Conservation (phyloP, 2,329 filamentous ascomycete species). For the Cadophora sp. region DNA sequence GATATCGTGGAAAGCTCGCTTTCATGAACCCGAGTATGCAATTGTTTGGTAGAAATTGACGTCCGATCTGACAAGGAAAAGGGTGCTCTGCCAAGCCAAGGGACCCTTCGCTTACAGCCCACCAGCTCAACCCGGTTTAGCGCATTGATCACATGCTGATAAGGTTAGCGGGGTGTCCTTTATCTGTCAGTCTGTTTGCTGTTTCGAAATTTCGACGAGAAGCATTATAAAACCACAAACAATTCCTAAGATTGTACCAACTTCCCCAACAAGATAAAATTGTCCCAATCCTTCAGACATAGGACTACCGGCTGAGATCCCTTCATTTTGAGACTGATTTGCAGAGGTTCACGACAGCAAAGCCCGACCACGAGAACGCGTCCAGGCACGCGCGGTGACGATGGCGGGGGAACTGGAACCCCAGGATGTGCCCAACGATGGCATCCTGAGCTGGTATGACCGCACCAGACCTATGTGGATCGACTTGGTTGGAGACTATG, state of each 20-base stretch:
- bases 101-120: slow-evolving; percentile 1
- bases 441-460: slow-evolving; percentile 48
- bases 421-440: slow-evolving; percentile 19
- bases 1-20: no score
- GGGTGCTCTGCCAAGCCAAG: neutral
- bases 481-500: slow-evolving; percentile 78
- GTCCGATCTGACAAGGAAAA: neutral
- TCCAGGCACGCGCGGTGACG: slow-evolving; percentile 14
- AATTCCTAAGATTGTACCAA: slow-evolving; percentile 25
- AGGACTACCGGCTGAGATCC: slow-evolving; percentile 11
- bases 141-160: slow-evolving; percentile 1
- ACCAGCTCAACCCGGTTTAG: neutral
- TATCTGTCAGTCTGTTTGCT: slow-evolving; percentile 9
- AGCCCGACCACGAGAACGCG: neutral
- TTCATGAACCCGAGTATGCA: no score
- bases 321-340: slow-evolving; percentile 17
- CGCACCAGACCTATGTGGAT: slow-evolving; percentile 53
- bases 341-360: slow-evolving; percentile 16
- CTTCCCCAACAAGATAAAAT: slow-evolving; percentile 9
- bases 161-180: slow-evolving; percentile 4
- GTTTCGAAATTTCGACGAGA: slow-evolving; percentile 24
- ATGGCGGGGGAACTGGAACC: slow-evolving; percentile 23
- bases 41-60: neutral
- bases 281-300: slow-evolving; percentile 2
- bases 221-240: slow-evolving; percentile 27